Evolutionary conservation across 148 eudicot species (phyloP), one percentile per base, ranked within the genome.

Genomic region (Bassia scoparia): DNA sequence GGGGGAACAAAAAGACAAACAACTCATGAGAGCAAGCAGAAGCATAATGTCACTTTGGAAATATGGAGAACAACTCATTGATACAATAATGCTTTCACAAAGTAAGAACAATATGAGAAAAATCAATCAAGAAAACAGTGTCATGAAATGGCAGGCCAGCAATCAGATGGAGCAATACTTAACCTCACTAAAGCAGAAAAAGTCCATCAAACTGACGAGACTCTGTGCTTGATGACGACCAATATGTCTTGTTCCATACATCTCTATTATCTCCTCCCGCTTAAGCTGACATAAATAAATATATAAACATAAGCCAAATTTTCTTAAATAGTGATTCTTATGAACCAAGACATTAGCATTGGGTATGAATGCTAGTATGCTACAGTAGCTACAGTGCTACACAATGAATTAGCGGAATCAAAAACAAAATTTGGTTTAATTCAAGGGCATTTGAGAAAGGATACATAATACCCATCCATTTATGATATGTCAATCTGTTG

Each of bases 141-240:
- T 52, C 10, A 52, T 52, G 23, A 24, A 20, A 20, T 4, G n/a
- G 56, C 29, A 23, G 61, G 58, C 41, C 58, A 44, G 13, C 21
- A 49, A 72, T 54, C 50, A 46, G 53, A 74, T 15, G 71, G 70
- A 74, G 46, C 58, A 71, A 68, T 49, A 33, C 26, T 20, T 66
- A 77, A 90, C 99, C 97, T 95, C 99, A 50, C 99, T 95, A 76
- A 95, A 95, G 89, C 99, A 95, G 82, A 95, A 95, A 81, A 95
- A 89, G 83, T 95, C 99, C 99, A 95, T 92, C 87, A 95, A 86
- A 74, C 99, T 85, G 73, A 92, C 99, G 15, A 95, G 99, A 34
- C 86, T 91, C 11, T 86, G 85, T 71, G 97, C 97, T 83, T 92
- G 99, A 78, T 85, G 92, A 77, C 94, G 99, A 26, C 99, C 97